Base-by-base conservation (phyloP, 108 stramenopile species). In the Stephanodiscus triporus region DNA sequence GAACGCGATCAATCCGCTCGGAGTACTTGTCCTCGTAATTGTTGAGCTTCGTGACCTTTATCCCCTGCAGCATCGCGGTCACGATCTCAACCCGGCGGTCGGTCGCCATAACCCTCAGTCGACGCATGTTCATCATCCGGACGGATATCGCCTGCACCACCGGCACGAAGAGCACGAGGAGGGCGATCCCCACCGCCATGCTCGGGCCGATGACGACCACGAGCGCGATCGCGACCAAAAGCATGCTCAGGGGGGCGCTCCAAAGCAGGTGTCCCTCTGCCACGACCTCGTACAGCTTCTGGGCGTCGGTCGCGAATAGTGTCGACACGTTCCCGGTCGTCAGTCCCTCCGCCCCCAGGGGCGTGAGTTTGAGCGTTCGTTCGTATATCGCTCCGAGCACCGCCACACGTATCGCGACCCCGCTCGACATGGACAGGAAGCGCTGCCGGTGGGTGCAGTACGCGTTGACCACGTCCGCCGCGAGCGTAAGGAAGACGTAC, bases 251-350 rank as follows among this genome's bases (percentile, higher is more conserved):
- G 7, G 96, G 96, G 17, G 90, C 72, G 56, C 88, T 81, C 96
- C 96, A 97, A 17, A 95, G 64, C 58, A 95, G 69, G 83, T 97
- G 93, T n/a, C 87, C 89, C 48, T 94, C 92, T 53, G 89, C 91
- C 9, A 86, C 72, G 5, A 91, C 88, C 82, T 94, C 93, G 68
- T 81, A 93, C 32, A 94, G 40, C 59, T 93, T 96, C 70, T 96
- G 92, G 0, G 87, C 70, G 68, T 97, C 96, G n/a, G 91, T 85
- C 0, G 89, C 90, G 14, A 95, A 83, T 9, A 97, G 67, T 30
- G 88, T 95, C 50, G 86, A 86, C 20, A 91, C 77, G 56, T 84
- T 77, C 22, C 93, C 96, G 0, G 88, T 77, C 0, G 91, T 90
- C n/a, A 93, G 55, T 16, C 86, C 85, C 0, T 11, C 17, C n/a